Evolutionary conservation across 1,284 basidiomycete species (phyloP).

Genomic region (Moesziomyces parantarcticus): DNA sequence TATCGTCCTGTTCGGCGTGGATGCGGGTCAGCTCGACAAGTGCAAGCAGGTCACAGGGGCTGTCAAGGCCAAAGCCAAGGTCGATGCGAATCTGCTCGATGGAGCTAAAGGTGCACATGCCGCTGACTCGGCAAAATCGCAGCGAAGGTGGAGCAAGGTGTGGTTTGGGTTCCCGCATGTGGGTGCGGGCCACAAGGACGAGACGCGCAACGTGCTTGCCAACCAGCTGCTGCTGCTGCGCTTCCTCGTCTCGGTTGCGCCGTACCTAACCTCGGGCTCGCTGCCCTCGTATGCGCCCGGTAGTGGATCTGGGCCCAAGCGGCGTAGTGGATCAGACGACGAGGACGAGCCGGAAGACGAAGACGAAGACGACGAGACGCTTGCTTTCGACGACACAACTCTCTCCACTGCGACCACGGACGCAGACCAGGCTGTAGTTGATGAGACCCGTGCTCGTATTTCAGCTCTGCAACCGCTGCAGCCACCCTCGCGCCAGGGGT

Average conservation of each 20-base stretch:
- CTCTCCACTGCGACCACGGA: conserved; percentile 3
- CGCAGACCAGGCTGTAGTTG: conserved; percentile 55
- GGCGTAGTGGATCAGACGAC: conserved; percentile 24
- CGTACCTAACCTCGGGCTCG: conserved; percentile 72
- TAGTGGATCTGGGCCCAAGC: conserved; percentile 58
- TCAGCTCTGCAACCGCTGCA: conserved; percentile 70
- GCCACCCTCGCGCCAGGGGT: conserved; percentile 69
- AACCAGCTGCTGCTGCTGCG: conserved; percentile 89
- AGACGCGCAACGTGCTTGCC: conserved; percentile 89
- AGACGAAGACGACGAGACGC: conserved; percentile 12
- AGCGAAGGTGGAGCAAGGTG: conserved; percentile 77
- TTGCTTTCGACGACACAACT: conserved; percentile 6
- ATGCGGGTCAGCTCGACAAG: conserved; percentile 82
- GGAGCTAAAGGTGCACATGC: no score
- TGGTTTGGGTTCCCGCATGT: conserved; percentile 98
- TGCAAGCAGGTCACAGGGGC: conserved; percentile 68
- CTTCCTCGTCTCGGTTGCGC: conserved; percentile 81
- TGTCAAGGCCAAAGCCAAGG: conserved; percentile 10
- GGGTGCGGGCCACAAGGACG: conserved; percentile 93
- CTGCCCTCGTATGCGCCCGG: conserved; percentile 48
- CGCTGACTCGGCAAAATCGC: conserved; percentile 2
- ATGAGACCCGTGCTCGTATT: conserved; percentile 28
- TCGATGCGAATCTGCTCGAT: conserved; percentile 7
- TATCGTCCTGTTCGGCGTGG: conserved; percentile 82
- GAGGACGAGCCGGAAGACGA: conserved; percentile 27